phyloP scores from a whole-genome alignment of 306 rosid species.

The Dryas octopetala region DNA sequence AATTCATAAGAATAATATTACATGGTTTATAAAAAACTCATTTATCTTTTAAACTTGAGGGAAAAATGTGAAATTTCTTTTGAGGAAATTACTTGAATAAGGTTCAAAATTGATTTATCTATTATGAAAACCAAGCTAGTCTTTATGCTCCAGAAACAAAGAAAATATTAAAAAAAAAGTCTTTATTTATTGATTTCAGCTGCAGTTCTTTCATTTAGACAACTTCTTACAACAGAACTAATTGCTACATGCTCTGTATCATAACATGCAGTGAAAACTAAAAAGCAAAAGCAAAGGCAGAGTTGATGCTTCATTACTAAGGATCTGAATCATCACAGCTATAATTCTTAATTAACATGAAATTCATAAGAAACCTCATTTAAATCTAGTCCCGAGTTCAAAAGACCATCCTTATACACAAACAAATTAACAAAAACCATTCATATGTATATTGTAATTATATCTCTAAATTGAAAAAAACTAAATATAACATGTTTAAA shows the following conservation, averaged over 20 bases:
- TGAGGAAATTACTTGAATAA: background rate
- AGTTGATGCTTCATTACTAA: background rate
- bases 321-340: background rate
- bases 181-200: too few species aligned
- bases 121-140: background rate
- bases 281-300: background rate
- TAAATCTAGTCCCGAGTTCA: background rate
- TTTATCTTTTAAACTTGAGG: too few species aligned
- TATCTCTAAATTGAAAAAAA: too few species aligned
- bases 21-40: too few species aligned
- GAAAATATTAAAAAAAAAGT: too few species aligned
- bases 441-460: too few species aligned
- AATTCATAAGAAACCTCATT: background rate
- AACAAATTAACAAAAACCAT: too few species aligned
- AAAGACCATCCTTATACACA: too few species aligned
- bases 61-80: too few species aligned
- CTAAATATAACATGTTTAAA: too few species aligned
- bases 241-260: background rate
- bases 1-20: background rate
- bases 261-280: background rate
- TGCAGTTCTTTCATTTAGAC: too few species aligned
- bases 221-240: background rate
- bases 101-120: background rate
- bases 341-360: background rate
- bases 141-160: too few species aligned